These are phyloP conservation scores for Lotus japonicus DNA, from an alignment of 306 rosid genomes.

Conservation along the genomic window DNA sequence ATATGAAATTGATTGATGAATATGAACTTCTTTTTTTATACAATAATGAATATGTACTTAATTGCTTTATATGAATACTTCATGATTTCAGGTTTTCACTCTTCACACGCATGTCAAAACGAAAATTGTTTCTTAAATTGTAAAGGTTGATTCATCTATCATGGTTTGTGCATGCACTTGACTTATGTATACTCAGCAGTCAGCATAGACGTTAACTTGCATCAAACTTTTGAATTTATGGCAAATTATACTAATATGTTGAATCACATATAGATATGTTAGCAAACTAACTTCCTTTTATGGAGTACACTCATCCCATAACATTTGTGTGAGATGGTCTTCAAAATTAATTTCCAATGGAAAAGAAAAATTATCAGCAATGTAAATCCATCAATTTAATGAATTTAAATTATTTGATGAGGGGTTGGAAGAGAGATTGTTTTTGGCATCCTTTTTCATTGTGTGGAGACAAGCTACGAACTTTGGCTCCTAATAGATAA, in stretches of 20 bases:
- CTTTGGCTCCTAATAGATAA: not conserved
- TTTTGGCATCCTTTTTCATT: not conserved
- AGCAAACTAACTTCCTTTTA: not conserved
- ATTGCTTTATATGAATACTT: not conserved
- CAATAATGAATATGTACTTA: too few relatives aligned
- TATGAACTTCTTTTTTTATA: too few relatives aligned
- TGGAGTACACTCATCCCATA: not conserved
- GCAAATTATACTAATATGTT: not conserved
- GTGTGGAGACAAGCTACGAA: not conserved
- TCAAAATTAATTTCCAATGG: not conserved
- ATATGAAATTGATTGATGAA: not conserved
- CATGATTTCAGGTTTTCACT: too few relatives aligned
- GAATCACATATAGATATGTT: not conserved
- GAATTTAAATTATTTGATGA: not conserved
- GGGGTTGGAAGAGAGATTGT: not conserved
- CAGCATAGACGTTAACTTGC: not conserved
- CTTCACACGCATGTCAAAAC: not conserved
- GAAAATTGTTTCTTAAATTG: not conserved
- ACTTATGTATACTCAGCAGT: not conserved
- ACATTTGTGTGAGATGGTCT: not conserved
- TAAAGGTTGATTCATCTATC: not conserved
- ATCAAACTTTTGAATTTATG: not conserved
- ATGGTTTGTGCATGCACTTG: not conserved
- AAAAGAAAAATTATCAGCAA: not conserved
- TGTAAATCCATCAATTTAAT: not conserved